Evolutionary conservation across 768 basidiomycete species (phyloP), one percentile per base, ranked within the genome.

Genomic region (Lactifluus hygrophoroides): DNA sequence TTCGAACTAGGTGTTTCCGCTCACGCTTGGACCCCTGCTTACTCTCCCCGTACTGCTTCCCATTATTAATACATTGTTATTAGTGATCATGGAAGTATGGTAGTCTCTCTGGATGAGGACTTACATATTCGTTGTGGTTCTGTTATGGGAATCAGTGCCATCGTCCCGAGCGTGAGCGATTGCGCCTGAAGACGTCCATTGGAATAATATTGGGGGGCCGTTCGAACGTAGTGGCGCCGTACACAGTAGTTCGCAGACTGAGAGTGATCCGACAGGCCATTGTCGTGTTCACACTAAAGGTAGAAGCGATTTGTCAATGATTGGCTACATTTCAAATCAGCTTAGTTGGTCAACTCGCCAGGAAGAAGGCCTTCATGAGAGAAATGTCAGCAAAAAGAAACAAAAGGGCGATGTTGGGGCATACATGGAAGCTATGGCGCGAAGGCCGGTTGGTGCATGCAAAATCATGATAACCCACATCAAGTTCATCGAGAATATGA

Each of bases 221-320:
- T 40, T 54, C 56, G 28, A 52, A 52, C 3, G 43, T 19, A 16
- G 59, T 37, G 34, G 56, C n/a, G 5, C 60, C 60, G 43, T 64
- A 61, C 32, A 61, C 62, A 6, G 62, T 54, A n/a, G 57, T 51
- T 38, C 62, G 60, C 23, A 64, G 43, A 43, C 54, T 64, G 38
- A 64, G 60, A 17, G 62, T 61, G 45, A 64, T 64, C 40, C 62
- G 62, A 40, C 62, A 61, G 46, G 59, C 60, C 55, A 64, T 57
- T 1, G 61, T 37, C 23, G 60, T 51, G 34, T 61, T 64, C 38
- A 64, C 48, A 28, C 62, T 64, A 43, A 17, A 13, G n/a, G 32
- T 10, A 2, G n/a, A 35, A 49, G 35, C n/a, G 3, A 32, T 23
- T 11, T 42, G 17, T 54, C 28, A 47, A 34, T 21, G 21, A 54